phyloP scores from a whole-genome alignment of 768 basidiomycete genomes.

The Phlebiopsis gigantea region DNA sequence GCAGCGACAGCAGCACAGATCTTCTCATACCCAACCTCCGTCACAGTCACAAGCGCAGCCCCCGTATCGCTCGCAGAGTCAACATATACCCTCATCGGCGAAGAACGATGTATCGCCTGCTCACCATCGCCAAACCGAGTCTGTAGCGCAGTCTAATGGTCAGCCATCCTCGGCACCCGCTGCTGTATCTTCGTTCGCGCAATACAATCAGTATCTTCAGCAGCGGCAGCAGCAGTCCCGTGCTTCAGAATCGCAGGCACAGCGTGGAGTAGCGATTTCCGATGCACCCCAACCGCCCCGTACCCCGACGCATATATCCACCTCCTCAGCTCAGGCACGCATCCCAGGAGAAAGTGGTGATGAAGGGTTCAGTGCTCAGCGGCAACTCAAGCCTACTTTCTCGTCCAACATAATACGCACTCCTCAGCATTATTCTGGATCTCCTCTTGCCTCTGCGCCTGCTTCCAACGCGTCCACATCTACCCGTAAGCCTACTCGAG shows the following conservation, averaged over 20 bases:
- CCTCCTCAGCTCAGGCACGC: constrained; percentile 18
- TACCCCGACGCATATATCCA: constrained; percentile 11
- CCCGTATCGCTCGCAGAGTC: background rate
- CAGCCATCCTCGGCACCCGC: constrained; percentile 16
- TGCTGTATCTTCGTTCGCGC: constrained; percentile 5
- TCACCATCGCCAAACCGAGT: background rate
- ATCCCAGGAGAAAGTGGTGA: constrained; percentile 23
- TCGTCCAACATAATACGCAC: constrained; percentile 65
- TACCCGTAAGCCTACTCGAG: constrained; percentile 1
- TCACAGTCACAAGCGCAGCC: background rate
- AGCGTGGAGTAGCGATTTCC: background rate
- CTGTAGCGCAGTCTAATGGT: background rate
- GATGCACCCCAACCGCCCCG: constrained; percentile 1
- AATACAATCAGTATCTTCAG: constrained; percentile 6
- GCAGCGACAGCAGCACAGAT: background rate
- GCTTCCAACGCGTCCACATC: constrained; percentile 11
- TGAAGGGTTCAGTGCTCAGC: constrained; percentile 43
- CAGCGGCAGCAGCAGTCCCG: constrained; percentile 10
- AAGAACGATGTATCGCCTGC: background rate
- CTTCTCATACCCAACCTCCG: background rate
- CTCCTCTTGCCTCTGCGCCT: constrained; percentile 15
- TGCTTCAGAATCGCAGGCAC: background rate
- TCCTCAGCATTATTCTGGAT: constrained; percentile 49
- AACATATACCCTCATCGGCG: background rate
- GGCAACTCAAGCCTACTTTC: constrained; percentile 61